phyloP scores from a whole-genome alignment of 2,329 filamentous ascomycete species.

The Ophiostoma pallidulum region DNA sequence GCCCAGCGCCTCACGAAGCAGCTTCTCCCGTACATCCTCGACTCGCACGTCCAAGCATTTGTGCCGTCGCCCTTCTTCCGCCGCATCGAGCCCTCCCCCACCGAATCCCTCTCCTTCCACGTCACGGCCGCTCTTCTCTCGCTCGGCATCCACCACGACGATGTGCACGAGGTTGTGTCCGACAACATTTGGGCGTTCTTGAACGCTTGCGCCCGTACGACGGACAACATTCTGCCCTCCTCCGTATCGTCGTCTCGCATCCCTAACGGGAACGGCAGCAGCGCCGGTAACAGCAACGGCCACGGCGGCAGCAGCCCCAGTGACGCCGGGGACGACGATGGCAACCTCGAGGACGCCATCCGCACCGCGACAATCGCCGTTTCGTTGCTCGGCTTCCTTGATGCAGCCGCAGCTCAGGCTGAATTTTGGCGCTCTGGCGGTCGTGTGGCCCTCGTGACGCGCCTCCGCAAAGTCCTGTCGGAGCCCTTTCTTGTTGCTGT shows the following conservation, averaged over 20 bases:
- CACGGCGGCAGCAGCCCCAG: constrained; percentile 30
- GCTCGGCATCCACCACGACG: constrained; percentile 62
- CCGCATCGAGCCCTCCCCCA: constrained; percentile 76
- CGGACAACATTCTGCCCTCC: constrained; percentile 42
- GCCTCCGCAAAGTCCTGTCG: constrained; percentile 64
- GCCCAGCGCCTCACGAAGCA: constrained; percentile 72
- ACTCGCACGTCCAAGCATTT: constrained; percentile 72
- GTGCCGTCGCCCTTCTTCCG: constrained; percentile 72
- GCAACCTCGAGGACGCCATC: constrained; percentile 56
- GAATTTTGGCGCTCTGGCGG: constrained; percentile 74
- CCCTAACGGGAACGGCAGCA: background rate
- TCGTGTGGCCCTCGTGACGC: constrained; percentile 61
- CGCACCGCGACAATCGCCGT: constrained; percentile 67
- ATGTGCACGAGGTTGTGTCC: constrained; percentile 56
- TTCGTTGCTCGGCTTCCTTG: constrained; percentile 82
- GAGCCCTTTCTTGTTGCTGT: constrained; percentile 78
- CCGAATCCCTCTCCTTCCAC: constrained; percentile 71
- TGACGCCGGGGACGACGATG: constrained; percentile 46
- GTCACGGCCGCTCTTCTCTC: constrained; percentile 74
- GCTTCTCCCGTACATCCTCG: constrained; percentile 73
- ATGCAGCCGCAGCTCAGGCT: constrained; percentile 67
- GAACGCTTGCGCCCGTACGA: constrained; percentile 55
- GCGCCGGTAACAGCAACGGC: background rate
- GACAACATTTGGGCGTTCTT: constrained; percentile 64
- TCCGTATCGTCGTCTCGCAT: constrained; percentile 4